These are phyloP conservation scores for Leccinum ochraceum DNA, from an alignment of 768 basidiomycete genomes.

Conservation along the genomic window DNA sequence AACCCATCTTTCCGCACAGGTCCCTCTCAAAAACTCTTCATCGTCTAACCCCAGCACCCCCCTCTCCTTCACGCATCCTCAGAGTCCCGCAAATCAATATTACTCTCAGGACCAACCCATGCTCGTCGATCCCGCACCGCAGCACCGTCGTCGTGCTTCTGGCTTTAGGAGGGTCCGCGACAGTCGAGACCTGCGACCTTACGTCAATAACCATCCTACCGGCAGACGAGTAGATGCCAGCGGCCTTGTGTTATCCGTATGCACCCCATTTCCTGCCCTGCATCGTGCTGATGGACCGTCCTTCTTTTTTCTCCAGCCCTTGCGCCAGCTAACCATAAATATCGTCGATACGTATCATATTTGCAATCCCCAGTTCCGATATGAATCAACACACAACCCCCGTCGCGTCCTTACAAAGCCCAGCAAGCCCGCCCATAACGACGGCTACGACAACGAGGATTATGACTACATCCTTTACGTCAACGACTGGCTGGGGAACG, in stretches of 20 bases:
- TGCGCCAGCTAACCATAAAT: constrained; percentile 77
- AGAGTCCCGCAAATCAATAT: constrained; percentile 52
- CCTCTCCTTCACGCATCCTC: constrained; percentile 61
- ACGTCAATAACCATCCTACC: constrained; percentile 57
- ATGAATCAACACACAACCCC: constrained; percentile 94
- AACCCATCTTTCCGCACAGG: constrained; percentile 51
- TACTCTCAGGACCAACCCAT: constrained; percentile 69
- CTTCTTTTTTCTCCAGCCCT: constrained; percentile 38
- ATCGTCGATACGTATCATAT: constrained; percentile 91
- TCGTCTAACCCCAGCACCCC: constrained; percentile 70
- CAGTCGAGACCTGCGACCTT: constrained; percentile 74
- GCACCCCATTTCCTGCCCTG: constrained; percentile 32
- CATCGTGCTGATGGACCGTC: constrained; percentile 12
- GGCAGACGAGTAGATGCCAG: constrained; percentile 78
- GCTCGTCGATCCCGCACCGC: constrained; percentile 61
- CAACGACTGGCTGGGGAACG: constrained; percentile 94
- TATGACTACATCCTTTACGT: constrained; percentile 99
- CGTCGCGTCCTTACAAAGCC: constrained; percentile 97
- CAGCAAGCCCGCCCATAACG: constrained; percentile 92
- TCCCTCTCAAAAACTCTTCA: constrained; percentile 51
- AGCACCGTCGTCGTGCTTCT: constrained; percentile 64
- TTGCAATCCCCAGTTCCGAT: constrained; percentile 93
- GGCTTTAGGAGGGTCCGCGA: constrained; percentile 83
- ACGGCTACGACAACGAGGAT: constrained; percentile 98
- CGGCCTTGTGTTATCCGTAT: constrained; percentile 79